A percentile compares a stretch with the other conserved stretches of the same genome.
These are phyloP conservation scores for Fusarium buxicola DNA, from an alignment of 2,329 filamentous ascomycete genomes.

Conservation along the genomic window DNA sequence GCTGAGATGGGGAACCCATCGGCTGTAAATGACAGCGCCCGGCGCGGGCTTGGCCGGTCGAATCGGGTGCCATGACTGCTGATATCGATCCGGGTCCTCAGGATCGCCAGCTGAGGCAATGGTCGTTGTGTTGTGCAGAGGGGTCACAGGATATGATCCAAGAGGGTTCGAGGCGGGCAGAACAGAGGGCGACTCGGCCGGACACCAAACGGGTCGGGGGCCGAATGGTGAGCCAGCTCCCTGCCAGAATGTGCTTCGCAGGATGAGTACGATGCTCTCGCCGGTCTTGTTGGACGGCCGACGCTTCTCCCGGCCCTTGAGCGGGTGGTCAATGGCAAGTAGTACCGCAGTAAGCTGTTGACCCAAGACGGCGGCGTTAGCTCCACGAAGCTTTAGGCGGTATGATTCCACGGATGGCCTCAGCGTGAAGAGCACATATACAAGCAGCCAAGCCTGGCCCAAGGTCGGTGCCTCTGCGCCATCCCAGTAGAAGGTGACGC, in stretches of 20 bases:
- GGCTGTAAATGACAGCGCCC: slow-evolving; percentile 79
- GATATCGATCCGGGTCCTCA: slow-evolving; percentile 53
- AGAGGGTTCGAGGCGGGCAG: slow-evolving; percentile 52
- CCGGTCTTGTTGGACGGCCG: slow-evolving; percentile 38
- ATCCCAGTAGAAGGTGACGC: slow-evolving; percentile 59
- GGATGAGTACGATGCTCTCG: slow-evolving; percentile 55
- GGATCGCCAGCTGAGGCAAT: slow-evolving; percentile 55
- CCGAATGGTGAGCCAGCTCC: slow-evolving; percentile 76
- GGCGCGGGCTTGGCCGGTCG: slow-evolving; percentile 78
- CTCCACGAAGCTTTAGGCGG: slow-evolving; percentile 59
- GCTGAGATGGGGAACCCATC: slow-evolving; percentile 79
- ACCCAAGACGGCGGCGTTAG: slow-evolving; percentile 49
- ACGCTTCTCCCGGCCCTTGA: slow-evolving; percentile 49
- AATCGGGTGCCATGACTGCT: slow-evolving; percentile 75
- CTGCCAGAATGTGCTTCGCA: slow-evolving; percentile 74
- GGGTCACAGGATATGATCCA: slow-evolving; percentile 61
- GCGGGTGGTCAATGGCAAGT: slow-evolving; percentile 63
- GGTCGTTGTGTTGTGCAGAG: slow-evolving; percentile 60
- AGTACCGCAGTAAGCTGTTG: slow-evolving; percentile 59
- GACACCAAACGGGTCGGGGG: slow-evolving; percentile 70
- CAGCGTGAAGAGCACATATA: slow-evolving; percentile 65
- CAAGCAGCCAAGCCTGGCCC: slow-evolving; percentile 64
- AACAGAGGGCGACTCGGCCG: slow-evolving; percentile 56
- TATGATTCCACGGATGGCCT: slow-evolving; percentile 61
- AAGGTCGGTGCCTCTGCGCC: slow-evolving; percentile 55